Evolutionary conservation across 225 moss, liverwort and hornwort species (phyloP).

Genomic region (Ulota crispa): DNA sequence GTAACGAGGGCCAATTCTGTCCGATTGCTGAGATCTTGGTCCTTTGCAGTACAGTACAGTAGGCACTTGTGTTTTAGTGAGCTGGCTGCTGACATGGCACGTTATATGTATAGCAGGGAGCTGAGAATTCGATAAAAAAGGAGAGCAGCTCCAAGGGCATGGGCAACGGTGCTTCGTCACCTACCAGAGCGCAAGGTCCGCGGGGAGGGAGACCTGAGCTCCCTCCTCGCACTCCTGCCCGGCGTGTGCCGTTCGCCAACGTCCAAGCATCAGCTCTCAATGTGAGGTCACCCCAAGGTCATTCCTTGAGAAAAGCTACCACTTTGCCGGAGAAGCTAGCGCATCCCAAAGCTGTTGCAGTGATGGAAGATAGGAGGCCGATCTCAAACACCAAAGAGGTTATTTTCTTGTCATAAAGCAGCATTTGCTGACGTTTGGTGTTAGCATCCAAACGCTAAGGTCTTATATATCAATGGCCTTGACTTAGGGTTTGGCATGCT

Average conservation of each 20-base stretch:
- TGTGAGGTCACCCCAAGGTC: conserved; percentile 35
- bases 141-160: conserved; percentile 14
- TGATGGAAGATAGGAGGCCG: conserved; percentile 27
- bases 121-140: conserved; percentile 14
- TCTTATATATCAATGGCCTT: neutral
- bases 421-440: neutral
- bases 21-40: neutral
- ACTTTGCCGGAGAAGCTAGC: conserved; percentile 36
- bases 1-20: neutral
- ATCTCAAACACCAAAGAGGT: conserved; percentile 24
- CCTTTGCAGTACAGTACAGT: neutral
- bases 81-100: neutral
- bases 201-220: conserved; percentile 44
- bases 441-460: neutral
- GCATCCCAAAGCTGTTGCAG: conserved; percentile 27
- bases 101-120: conserved; percentile 12
- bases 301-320: conserved; percentile 35
- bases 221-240: conserved; percentile 50
- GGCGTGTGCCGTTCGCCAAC: conserved; percentile 61
- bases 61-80: neutral
- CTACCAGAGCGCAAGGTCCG: conserved; percentile 30
- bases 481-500: neutral
- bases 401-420: neutral
- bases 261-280: conserved; percentile 48
- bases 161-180: conserved; percentile 48